A percentile compares a stretch with the other conserved stretches of the same genome.
Conservation (phyloP, 2,329 filamentous ascomycete genomes). For the Sporothrix globosa region DNA sequence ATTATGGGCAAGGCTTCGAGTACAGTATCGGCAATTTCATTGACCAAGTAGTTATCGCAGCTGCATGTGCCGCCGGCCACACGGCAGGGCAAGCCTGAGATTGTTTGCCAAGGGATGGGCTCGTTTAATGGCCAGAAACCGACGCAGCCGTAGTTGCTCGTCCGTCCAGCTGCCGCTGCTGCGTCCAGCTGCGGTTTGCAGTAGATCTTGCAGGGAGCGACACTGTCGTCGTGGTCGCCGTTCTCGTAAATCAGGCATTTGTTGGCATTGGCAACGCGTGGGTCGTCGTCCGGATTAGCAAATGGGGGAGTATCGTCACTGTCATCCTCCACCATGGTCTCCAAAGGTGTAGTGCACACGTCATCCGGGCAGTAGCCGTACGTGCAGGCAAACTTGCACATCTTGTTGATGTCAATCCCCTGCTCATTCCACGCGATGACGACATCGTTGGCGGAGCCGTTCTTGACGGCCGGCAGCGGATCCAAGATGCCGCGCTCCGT, state of each 20-base stretch:
- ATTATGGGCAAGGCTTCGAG: slow-evolving; percentile 34
- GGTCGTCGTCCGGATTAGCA: neutral
- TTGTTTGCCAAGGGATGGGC: slow-evolving; percentile 29
- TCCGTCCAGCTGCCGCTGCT: slow-evolving; percentile 26
- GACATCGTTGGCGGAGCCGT: slow-evolving; percentile 22
- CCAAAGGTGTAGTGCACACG: slow-evolving; percentile 30
- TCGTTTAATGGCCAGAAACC: slow-evolving; percentile 31
- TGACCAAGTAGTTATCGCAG: slow-evolving; percentile 34
- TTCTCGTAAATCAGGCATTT: slow-evolving; percentile 29
- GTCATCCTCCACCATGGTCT: slow-evolving; percentile 27
- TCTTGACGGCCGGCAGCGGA: slow-evolving; percentile 35
- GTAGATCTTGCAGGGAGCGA: slow-evolving; percentile 20
- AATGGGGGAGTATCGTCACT: neutral
- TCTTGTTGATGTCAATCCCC: slow-evolving; percentile 35
- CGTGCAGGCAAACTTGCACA: slow-evolving; percentile 37
- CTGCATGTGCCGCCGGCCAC: slow-evolving; percentile 28
- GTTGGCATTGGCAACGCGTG: slow-evolving; percentile 15
- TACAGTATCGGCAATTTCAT: slow-evolving; percentile 29
- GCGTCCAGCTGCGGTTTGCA: slow-evolving; percentile 29
- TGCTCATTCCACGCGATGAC: slow-evolving; percentile 35
- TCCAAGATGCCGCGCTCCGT: slow-evolving; percentile 34
- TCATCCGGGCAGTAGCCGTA: slow-evolving; percentile 36
- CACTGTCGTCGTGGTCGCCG: slow-evolving; percentile 8
- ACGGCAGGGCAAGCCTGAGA: slow-evolving; percentile 11
- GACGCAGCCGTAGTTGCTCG: slow-evolving; percentile 33